Percentiles rank a stretch among this genome's conserved stretches.
Conservation (phyloP, 345 rosid species). For the Eucalyptus cloeziana region DNA sequence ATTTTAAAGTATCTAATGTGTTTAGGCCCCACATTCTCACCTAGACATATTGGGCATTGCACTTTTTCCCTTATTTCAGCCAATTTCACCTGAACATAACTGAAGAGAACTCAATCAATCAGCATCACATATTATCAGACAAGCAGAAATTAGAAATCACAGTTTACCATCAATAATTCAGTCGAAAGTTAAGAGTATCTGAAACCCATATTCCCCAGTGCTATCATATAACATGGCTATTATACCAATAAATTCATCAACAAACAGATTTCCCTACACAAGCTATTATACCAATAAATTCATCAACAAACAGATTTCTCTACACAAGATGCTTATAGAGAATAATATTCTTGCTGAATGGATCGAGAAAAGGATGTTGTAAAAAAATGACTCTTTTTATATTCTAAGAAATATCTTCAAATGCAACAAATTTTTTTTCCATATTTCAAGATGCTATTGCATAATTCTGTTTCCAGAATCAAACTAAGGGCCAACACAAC, state of each 20-base stretch:
- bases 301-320: not conserved
- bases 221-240: not conserved
- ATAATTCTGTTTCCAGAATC: not conserved
- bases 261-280: not conserved
- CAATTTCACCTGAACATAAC: constrained; percentile 23
- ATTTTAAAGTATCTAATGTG: not conserved
- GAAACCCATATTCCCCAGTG: not conserved
- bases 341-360: not conserved
- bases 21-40: constrained; percentile 6
- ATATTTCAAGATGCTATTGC: not conserved
- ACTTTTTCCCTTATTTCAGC: constrained; percentile 64
- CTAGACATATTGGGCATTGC: constrained; percentile 75
- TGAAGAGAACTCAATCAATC: not conserved
- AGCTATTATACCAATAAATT: not conserved
- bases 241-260: not conserved
- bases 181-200: not conserved
- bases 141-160: not conserved
- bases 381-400: not conserved
- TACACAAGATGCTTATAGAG: not conserved
- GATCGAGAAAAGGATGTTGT: not conserved
- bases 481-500: not conserved
- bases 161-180: not conserved
- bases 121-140: not conserved
- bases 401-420: not conserved
- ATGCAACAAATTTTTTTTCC: not conserved